Conservation (phyloP, 1,284 basidiomycete genomes). For the Tremellales sp. region DNA sequence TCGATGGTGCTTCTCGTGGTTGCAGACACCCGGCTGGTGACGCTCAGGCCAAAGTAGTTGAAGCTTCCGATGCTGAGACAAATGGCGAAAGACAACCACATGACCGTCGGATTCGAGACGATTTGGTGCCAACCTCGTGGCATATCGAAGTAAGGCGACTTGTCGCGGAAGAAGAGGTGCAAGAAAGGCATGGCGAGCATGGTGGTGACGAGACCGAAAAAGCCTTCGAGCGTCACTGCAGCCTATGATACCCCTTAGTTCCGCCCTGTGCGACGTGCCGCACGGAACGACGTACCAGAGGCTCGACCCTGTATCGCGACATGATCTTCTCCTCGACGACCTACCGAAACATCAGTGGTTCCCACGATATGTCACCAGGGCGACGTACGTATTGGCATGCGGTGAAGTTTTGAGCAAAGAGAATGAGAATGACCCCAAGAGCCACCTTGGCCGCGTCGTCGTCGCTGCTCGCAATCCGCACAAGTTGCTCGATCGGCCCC, state of each 20-base stretch:
- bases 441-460: slow-evolving; percentile 47
- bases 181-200: slow-evolving; percentile 44
- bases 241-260: slow-evolving; percentile 47
- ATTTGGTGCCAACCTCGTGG: slow-evolving; percentile 87
- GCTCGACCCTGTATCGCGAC: slow-evolving; percentile 77
- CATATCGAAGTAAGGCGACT: slow-evolving; percentile 85
- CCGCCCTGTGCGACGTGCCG: no score
- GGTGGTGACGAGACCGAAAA: slow-evolving; percentile 75
- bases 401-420: slow-evolving; percentile 87
- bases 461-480: slow-evolving; percentile 35
- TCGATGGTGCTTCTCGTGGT: slow-evolving; percentile 88
- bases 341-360: no score
- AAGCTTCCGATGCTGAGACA: slow-evolving; percentile 83
- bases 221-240: slow-evolving; percentile 90
- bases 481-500: slow-evolving; percentile 7
- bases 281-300: slow-evolving; percentile 58
- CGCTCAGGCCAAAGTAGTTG: slow-evolving; percentile 92
- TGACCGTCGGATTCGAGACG: slow-evolving; percentile 69
- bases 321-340: slow-evolving; percentile 96
- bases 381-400: slow-evolving; percentile 47
- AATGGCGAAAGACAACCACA: slow-evolving; percentile 72
- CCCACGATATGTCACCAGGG: slow-evolving; percentile 6
- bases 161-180: slow-evolving; percentile 56
- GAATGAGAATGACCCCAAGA: slow-evolving; percentile 75
- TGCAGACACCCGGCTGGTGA: slow-evolving; percentile 84